A percentile compares a stretch with the other conserved stretches of the same genome.
These are phyloP conservation scores for Tolypocladium tropicale DNA, from an alignment of 2,329 filamentous ascomycete genomes.

Conservation along the genomic window DNA sequence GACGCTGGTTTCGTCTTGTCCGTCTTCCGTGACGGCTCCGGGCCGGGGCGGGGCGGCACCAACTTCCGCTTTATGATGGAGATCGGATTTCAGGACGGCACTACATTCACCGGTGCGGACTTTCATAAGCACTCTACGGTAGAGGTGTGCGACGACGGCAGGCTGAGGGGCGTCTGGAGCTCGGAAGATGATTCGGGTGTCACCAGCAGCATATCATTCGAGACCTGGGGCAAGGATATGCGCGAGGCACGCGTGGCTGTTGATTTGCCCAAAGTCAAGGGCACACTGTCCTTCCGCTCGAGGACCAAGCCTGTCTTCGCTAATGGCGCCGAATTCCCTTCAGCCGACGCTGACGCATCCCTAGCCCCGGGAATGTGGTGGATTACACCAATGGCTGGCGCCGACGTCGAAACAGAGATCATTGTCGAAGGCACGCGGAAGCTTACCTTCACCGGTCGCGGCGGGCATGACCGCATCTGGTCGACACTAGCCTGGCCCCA, in stretches of 20 bases:
- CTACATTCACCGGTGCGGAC: neutral
- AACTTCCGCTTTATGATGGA: neutral
- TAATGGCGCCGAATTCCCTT: neutral
- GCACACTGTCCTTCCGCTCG: neutral
- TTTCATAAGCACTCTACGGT: neutral
- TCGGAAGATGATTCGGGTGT: neutral
- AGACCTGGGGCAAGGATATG: neutral
- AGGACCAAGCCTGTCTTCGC: neutral
- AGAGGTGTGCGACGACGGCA: neutral
- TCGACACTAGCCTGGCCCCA: neutral
- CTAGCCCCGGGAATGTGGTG: neutral
- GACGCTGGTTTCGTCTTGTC: neutral
- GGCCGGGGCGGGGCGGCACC: neutral
- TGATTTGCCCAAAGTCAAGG: neutral
- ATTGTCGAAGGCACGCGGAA: neutral
- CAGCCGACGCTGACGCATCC: neutral
- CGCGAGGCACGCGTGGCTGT: neutral
- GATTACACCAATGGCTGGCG: neutral
- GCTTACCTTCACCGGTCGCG: neutral
- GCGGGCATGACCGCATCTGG: neutral
- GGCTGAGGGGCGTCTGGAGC: neutral
- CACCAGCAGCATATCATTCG: neutral
- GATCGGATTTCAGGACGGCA: neutral
- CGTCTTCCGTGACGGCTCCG: neutral
- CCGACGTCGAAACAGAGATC: neutral